Base-by-base conservation (phyloP, 257 asterid genomes). In the Solanum pennellii region DNA sequence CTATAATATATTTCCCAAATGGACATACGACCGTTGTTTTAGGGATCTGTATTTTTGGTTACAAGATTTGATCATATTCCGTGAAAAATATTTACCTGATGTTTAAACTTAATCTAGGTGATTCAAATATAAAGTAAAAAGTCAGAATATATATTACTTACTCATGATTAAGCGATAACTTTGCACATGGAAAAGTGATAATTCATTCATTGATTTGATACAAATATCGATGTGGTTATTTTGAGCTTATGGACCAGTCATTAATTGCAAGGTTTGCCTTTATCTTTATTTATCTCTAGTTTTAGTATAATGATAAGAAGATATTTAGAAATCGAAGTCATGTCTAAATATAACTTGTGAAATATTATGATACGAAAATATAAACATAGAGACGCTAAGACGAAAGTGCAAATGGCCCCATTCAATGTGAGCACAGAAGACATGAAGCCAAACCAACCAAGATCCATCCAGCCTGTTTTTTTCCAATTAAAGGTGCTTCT, bases 391-490 rank as follows among this genome's bases (percentile, higher is more conserved):
- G 3, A 49, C 1, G 20, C 0, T 49, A 8, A 49, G 2, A 59
- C 68, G n/a, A 65, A 65, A 65, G 71, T n/a, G 71, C 2, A n/a
- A 65, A 65, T 5, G 33, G 1, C 2, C 3, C 13, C 16, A 65
- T n/a, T 62, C 20, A 86, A 66, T 68, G 83, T 59, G 23, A 77
- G 44, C 83, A 52, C 82, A 88, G 9, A 66, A 73, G 76, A 31
- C 45, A 82, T 44, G 71, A 72, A 86, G 69, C 45, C 44, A 49
- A 82, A 87, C 87, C 86, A 88, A 86, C 91, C 88, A 89, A 88
- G 90, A 89, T 87, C 83, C 87, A 77, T 86, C 86, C 91, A 86
- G 86, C 88, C 92, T 89, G 93, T 65, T 18, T 66, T 87, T 75
- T 52, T 18, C 62, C 56, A 66, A 71, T 84, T 76, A 72, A 62